These are phyloP conservation scores for Wickerhamiella vanderwaltii DNA, from an alignment of 805 yeast genomes.

Conservation along the genomic window DNA sequence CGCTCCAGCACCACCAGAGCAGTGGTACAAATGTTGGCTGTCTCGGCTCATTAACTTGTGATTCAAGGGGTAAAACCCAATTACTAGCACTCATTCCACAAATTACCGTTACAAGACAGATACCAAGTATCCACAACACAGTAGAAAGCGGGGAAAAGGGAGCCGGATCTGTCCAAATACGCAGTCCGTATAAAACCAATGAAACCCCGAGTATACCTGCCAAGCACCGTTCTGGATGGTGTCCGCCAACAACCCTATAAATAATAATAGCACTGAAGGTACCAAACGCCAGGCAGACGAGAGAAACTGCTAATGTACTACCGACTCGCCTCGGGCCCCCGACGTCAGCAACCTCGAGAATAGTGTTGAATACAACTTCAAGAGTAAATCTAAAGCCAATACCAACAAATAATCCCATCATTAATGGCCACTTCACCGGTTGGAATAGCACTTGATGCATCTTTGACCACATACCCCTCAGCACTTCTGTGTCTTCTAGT, in stretches of 20 bases:
- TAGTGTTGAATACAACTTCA: slow-evolving; percentile 4
- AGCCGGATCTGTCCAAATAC: slow-evolving; percentile 4
- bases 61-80: slow-evolving; percentile 5
- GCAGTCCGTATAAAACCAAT: slow-evolving; percentile 4
- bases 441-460: slow-evolving; percentile 20
- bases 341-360: slow-evolving; percentile 20
- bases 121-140: slow-evolving; percentile 8
- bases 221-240: neutral
- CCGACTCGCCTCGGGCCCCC: slow-evolving; percentile 5
- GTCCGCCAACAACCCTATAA: slow-evolving; percentile 19
- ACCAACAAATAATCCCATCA: slow-evolving; percentile 15
- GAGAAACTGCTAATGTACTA: slow-evolving; percentile 4
- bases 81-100: slow-evolving; percentile 9
- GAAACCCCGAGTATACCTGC: neutral
- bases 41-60: neutral
- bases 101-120: slow-evolving; percentile 3
- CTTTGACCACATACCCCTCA: slow-evolving; percentile 23
- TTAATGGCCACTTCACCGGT: slow-evolving; percentile 17
- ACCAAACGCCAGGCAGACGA: slow-evolving; percentile 13
- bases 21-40: neutral
- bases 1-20: slow-evolving; percentile 9
- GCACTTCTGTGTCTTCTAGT: slow-evolving; percentile 19
- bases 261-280: slow-evolving; percentile 15
- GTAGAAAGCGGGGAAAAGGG: slow-evolving; percentile 8
- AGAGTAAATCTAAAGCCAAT: slow-evolving; percentile 15